Evolutionary conservation across 1,284 basidiomycete genomes (phyloP).

Genomic region (Calocybe gambosa): DNA sequence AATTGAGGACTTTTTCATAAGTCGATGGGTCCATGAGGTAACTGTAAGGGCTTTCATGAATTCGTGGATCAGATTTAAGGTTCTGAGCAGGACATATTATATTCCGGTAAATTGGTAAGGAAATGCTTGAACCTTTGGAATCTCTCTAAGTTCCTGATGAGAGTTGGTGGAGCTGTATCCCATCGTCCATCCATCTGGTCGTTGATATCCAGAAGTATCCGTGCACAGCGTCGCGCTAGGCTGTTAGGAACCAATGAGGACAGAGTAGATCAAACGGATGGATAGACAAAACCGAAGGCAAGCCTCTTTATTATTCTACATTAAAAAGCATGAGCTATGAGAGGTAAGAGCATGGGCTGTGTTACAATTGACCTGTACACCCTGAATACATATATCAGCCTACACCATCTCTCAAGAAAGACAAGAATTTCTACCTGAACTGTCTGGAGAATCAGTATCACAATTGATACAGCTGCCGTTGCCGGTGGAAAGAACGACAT

Average conservation of each 20-base stretch:
- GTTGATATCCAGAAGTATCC: slow-evolving; percentile 38
- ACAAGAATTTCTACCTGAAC: slow-evolving; percentile 31
- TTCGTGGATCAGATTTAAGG: slow-evolving; percentile 31
- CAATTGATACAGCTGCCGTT: slow-evolving; percentile 32
- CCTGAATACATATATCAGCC: slow-evolving; percentile 8
- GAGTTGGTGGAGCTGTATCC: slow-evolving; percentile 35
- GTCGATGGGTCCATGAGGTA: slow-evolving; percentile 34
- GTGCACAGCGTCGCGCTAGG: slow-evolving; percentile 39
- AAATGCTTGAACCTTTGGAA: slow-evolving; percentile 34
- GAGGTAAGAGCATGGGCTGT: not conserved
- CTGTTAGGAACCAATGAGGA: slow-evolving; percentile 8
- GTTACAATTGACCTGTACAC: slow-evolving; percentile 16
- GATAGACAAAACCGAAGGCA: slow-evolving; percentile 26
- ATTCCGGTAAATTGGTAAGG: not conserved
- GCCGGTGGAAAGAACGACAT: slow-evolving; percentile 36
- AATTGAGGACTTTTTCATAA: slow-evolving; percentile 35
- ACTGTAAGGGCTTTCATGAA: slow-evolving; percentile 35
- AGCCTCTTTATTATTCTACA: slow-evolving; percentile 31
- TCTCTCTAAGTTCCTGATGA: slow-evolving; percentile 37
- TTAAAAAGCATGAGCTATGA: slow-evolving; percentile 9
- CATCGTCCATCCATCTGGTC: slow-evolving; percentile 42
- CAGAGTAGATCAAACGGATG: not conserved
- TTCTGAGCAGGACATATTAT: slow-evolving; percentile 20
- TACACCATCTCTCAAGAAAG: not conserved
- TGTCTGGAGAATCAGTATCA: slow-evolving; percentile 41